Conservation (phyloP, 345 rosid species). For the Brassica carinata region DNA sequence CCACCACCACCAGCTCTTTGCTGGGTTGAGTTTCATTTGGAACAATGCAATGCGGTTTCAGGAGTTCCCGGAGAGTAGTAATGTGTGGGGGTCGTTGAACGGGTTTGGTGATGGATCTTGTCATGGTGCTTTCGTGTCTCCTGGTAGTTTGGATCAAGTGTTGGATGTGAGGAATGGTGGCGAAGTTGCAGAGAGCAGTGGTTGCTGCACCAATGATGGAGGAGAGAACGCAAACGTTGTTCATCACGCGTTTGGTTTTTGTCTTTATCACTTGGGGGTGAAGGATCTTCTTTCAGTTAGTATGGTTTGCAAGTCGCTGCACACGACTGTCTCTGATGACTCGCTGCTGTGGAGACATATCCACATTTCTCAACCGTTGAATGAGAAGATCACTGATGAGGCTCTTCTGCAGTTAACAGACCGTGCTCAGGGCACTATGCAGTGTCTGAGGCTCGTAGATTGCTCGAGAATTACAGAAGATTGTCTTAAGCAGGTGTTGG, state of each 20-base stretch:
- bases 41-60: constrained; percentile 75
- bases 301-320: constrained; percentile 68
- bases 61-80: constrained; percentile 46
- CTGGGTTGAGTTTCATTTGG: constrained; percentile 77
- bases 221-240: constrained; percentile 53
- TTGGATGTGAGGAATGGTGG: constrained; percentile 33
- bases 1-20: constrained; percentile 59
- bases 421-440: constrained; percentile 80
- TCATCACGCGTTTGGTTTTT: constrained; percentile 60
- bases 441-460: constrained; percentile 75
- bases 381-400: constrained; percentile 87
- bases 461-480: constrained; percentile 77
- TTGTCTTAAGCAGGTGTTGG: constrained; percentile 61
- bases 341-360: constrained; percentile 73
- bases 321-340: constrained; percentile 55
- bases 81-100: constrained; percentile 37
- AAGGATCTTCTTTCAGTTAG: constrained; percentile 75
- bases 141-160: constrained; percentile 44
- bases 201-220: constrained; percentile 26
- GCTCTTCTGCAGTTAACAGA: constrained; percentile 62
- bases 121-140: constrained; percentile 33
- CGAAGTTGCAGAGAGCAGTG: constrained; percentile 33
- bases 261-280: constrained; percentile 63
- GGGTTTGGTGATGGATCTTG: constrained; percentile 35
- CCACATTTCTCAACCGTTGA: constrained; percentile 77